A percentile compares a stretch with the other conserved stretches of the same genome.
Evolutionary conservation across 1,284 basidiomycete species (phyloP).

Genomic region (Marasmius fiardii): DNA sequence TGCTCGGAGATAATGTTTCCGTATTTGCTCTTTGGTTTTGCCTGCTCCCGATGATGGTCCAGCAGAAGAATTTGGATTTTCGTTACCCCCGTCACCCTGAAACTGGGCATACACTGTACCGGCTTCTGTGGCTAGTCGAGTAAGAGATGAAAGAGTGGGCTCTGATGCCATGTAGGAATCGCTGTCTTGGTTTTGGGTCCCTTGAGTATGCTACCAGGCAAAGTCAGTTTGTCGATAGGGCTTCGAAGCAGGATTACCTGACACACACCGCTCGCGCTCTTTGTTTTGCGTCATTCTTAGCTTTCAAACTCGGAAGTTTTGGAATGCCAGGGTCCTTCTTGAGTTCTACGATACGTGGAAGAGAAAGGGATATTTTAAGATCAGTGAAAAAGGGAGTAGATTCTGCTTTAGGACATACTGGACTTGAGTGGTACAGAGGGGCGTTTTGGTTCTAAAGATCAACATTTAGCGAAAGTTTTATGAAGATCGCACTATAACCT

Average conservation of each 20-base stretch:
- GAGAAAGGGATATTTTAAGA: neutral
- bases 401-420: constrained; percentile 34
- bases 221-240: neutral
- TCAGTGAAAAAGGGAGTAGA: neutral
- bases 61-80: constrained; percentile 31
- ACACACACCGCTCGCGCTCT: constrained; percentile 34
- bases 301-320: constrained; percentile 67
- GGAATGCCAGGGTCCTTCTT: constrained; percentile 85
- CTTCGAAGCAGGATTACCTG: constrained; percentile 11
- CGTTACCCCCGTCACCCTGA: constrained; percentile 19
- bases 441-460: constrained; percentile 40
- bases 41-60: constrained; percentile 21
- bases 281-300: constrained; percentile 54
- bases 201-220: constrained; percentile 13
- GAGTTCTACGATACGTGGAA: constrained; percentile 43
- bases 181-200: constrained; percentile 36
- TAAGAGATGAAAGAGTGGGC: constrained; percentile 61
- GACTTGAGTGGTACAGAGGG: constrained; percentile 46
- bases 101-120: constrained; percentile 22
- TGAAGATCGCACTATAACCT: constrained; percentile 19
- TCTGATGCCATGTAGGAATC: constrained; percentile 73
- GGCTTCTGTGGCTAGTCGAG: constrained; percentile 36
- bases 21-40: constrained; percentile 68
- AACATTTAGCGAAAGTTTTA: constrained; percentile 4
- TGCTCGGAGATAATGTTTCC: constrained; percentile 67